A percentile compares a stretch with the other conserved stretches of the same genome.
Conservation (phyloP, 495 filamentous ascomycete genomes). For the Haplographium delicatum region DNA sequence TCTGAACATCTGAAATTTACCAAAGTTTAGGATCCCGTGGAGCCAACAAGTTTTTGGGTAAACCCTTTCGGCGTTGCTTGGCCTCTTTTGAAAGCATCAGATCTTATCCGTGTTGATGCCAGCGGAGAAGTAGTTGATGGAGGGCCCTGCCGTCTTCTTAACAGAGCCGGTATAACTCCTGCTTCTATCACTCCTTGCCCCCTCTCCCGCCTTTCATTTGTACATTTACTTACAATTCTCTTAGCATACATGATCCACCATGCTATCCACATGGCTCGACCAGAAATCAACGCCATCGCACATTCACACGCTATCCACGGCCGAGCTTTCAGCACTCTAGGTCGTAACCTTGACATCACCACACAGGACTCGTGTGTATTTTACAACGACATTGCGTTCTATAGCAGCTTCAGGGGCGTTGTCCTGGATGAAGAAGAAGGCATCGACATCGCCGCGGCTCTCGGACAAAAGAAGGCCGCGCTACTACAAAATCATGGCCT, state of each 20-base stretch:
- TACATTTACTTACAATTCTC: too few species aligned
- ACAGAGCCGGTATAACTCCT: slow-evolving; percentile 48
- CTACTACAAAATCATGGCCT: slow-evolving; percentile 64
- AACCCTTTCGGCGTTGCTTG: slow-evolving; percentile 75
- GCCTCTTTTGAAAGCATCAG: slow-evolving; percentile 60
- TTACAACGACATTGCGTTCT: slow-evolving; percentile 39
- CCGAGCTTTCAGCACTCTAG: slow-evolving; percentile 60
- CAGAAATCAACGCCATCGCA: slow-evolving; percentile 66
- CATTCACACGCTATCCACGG: slow-evolving; percentile 72
- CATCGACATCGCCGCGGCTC: slow-evolving; percentile 52
- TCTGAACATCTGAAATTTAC: too few species aligned
- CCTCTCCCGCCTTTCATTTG: too few species aligned
- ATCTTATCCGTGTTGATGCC: slow-evolving; percentile 67
- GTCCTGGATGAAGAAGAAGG: slow-evolving; percentile 70
- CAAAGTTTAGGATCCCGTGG: slow-evolving; percentile 65
- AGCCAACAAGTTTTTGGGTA: slow-evolving; percentile 69
- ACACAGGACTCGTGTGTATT: slow-evolving; percentile 70
- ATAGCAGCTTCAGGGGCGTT: slow-evolving; percentile 61
- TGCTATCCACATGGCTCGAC: slow-evolving; percentile 62
- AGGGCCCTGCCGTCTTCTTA: slow-evolving; percentile 55
- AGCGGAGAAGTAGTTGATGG: slow-evolving; percentile 64
- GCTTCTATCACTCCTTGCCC: too few species aligned
- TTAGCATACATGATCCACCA: slow-evolving; percentile 61
- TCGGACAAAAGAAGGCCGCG: slow-evolving; percentile 65
- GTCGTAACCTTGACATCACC: slow-evolving; percentile 63